Evolutionary conservation across 306 rosid species (phyloP).

Genomic region (Pyrus communis): DNA sequence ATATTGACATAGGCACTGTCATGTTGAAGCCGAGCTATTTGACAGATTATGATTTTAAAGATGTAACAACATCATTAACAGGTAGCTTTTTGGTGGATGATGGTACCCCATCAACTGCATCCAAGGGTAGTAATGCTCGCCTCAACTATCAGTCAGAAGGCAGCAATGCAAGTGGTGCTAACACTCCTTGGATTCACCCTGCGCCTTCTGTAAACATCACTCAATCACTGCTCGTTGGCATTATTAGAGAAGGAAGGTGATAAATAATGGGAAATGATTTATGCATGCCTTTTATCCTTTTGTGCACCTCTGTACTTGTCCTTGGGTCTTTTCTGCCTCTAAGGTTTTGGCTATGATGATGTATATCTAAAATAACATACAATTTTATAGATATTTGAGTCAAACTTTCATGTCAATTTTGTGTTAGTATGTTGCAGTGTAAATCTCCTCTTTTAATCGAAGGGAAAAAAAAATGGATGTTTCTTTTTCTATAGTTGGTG

Average conservation of each 20-base stretch:
- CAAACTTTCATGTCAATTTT: too few species aligned
- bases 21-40: slow-evolving; percentile 23
- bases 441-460: too few species aligned
- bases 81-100: background rate
- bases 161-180: background rate
- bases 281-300: too few species aligned
- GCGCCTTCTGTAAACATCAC: background rate
- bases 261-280: background rate
- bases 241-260: slow-evolving; percentile 15
- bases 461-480: too few species aligned
- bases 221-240: background rate
- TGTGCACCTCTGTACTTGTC: too few species aligned
- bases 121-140: background rate
- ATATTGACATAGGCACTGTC: background rate
- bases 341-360: too few species aligned
- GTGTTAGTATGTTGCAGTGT: too few species aligned
- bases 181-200: background rate
- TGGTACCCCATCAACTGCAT: background rate
- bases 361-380: too few species aligned
- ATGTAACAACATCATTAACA: background rate
- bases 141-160: background rate
- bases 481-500: too few species aligned
- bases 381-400: too few species aligned
- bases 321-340: too few species aligned
- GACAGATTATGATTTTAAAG: slow-evolving; percentile 13